Evolutionary conservation across 352 stramenopile genomes (phyloP), one percentile per base, ranked within the genome.

Genomic region (Bremia lactucae): DNA sequence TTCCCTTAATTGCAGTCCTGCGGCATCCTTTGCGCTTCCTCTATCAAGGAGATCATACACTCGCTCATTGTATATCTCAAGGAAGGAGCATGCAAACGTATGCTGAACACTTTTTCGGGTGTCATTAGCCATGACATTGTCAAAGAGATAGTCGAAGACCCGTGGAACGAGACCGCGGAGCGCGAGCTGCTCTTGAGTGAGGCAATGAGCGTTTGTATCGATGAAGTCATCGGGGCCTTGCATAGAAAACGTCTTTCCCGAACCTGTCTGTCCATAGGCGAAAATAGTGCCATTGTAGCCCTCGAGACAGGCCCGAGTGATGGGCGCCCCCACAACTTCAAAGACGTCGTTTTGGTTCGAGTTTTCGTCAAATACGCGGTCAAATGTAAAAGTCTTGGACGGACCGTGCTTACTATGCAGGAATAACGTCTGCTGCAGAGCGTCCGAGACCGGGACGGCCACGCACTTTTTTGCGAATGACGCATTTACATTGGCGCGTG

Each of bases 1-100:
- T 42, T 91, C 79, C 11, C 77, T 49, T n/a, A 91, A 42, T 38
- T 76, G 71, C 9, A 91, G 52, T 0, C 77, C 78, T 1, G 62
- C 53, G 0, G 65, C 24, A 31, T 83, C 73, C n/a, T 72, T 74
- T 13, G 56, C 42, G 34, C 70, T 77, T 14, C 65, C 58, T 21
- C 56, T 68, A 31, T 94, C 73, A 14, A 97, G 68, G 18, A 97
- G 37, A 65, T 97, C 90, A 47, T 84, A 96, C 31, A 97, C 89
- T 22, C 81, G 72, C 59, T 97, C 90, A 55, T 97, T 97, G 64
- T 97, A 97, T 43, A 97, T 97, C 62, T 97, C 90, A 33, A 97
- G 61, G 53, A 96, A 97, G 0, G 85, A 95, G 62, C 77, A 87
- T 3, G 67, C 51, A 38, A 86, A 86, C 34, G 58, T 86, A 50